Evolutionary conservation across 2,329 filamentous ascomycete genomes (phyloP), one percentile per base, ranked within the genome.

Genomic region (Orbilia blumenaviensis): DNA sequence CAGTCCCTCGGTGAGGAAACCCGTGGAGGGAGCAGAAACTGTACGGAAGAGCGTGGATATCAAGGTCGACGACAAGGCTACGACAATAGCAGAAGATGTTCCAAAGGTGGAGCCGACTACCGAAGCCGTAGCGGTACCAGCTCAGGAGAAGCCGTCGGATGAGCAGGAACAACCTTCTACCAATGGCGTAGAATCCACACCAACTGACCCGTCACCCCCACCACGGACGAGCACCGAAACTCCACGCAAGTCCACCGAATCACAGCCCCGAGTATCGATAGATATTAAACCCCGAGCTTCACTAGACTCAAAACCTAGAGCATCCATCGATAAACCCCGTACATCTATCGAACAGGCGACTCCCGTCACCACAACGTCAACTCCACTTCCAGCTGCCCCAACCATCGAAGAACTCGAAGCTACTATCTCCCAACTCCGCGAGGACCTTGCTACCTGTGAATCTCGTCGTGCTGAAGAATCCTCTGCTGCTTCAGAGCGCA

Each of bases 401-500:
- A 52, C 60, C 66, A 44, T 46, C 2, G 81, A 80, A 41, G 82
- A 83, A 29, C 80, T 86, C 12, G 84, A 86, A 61, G 80, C 82
- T 2, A 83, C 85, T 18, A 83, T 88, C 42, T 81, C 84, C 4
- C 83, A 85, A 46, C 82, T 88, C 77, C 85, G 84, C 80, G 81
- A 85, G 80, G 83, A 86, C 62, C 84, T 88, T 52, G 84, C 86
- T 54, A 83, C 84, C 29, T 85, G 85, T 0, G 84, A 89, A 72
- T 83, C 84, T 34, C 87, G 89, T 77, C 88, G 92, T 78, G 90
- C 94, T 71, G 92, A 95, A 79, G 95, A 98, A 81, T 87, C 93
- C 42, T 89, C 95, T 80, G 87, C 87, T 56, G 92, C 97, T 78
- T 87, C 94, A 5, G 95, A 99, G 83, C 89, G 91, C 36, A 95